A percentile compares a stretch with the other conserved stretches of the same genome.
phyloP scores from a whole-genome alignment of 2,329 filamentous ascomycete species.

The Aspergillus awamori region DNA sequence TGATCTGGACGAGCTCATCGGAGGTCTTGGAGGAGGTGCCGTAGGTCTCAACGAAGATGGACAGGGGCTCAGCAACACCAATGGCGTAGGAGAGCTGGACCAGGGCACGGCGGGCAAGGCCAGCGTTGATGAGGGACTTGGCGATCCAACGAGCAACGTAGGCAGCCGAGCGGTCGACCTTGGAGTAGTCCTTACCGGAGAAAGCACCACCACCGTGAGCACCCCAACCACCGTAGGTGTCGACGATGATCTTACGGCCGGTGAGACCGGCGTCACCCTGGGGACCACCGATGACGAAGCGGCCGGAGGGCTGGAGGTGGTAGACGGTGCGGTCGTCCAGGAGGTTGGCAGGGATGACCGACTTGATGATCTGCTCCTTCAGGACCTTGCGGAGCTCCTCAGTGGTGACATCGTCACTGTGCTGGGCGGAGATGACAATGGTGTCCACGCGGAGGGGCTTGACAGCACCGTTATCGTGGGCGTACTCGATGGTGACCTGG shows the following conservation, averaged over 20 bases:
- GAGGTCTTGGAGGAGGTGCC: constrained; percentile 88
- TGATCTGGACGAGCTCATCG: constrained; percentile 92
- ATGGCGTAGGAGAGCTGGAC: constrained; percentile 99
- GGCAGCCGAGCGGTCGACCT: constrained; percentile 97
- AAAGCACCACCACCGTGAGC: constrained; percentile 99
- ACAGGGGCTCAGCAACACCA: constrained; percentile 95
- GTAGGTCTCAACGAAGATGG: constrained; percentile 97
- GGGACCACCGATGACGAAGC: constrained; percentile 98
- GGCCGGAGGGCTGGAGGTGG: constrained; percentile 98
- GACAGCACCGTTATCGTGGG: constrained; percentile 89
- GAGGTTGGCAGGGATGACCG: constrained; percentile 88
- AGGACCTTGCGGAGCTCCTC: constrained; percentile 94
- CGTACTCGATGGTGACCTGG: constrained; percentile 98
- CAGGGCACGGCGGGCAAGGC: constrained; percentile 86
- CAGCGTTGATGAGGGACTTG: constrained; percentile 91
- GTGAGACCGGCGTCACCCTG: constrained; percentile 99
- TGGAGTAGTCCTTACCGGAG: constrained; percentile 99
- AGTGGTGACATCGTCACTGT: constrained; percentile 83
- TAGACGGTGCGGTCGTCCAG: constrained; percentile 92
- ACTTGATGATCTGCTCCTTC: constrained; percentile 95
- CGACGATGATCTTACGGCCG: constrained; percentile 98
- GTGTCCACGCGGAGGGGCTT: constrained; percentile 92
- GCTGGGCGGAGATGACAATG: constrained; percentile 94
- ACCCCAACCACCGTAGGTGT: constrained; percentile 99
- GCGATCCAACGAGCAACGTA: constrained; percentile 98